Percentiles rank a stretch among this genome's conserved stretches.
Evolutionary conservation across 2,329 filamentous ascomycete species (phyloP).

Genomic region (Leptographium lundbergii): DNA sequence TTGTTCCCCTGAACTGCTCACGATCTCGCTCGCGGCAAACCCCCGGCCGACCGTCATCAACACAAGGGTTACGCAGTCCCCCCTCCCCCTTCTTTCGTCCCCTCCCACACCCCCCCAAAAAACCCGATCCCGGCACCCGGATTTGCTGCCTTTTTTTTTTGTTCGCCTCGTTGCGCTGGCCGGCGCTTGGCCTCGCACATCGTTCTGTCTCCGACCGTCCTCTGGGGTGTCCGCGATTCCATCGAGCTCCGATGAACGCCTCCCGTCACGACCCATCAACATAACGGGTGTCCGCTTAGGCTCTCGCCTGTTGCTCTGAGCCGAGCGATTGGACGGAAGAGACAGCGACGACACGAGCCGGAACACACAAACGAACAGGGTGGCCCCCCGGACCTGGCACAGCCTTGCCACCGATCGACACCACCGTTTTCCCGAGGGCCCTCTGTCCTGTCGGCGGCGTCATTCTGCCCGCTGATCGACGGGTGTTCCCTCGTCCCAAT

Average conservation of each 20-base stretch:
- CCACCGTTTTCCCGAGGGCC: background rate
- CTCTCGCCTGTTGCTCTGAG: background rate
- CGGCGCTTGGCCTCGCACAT: conserved; percentile 4
- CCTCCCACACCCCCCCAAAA: no score
- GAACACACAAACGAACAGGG: no score
- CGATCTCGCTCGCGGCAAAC: background rate
- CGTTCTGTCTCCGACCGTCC: background rate
- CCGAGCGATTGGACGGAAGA: background rate
- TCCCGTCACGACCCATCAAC: background rate
- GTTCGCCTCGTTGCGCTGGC: background rate
- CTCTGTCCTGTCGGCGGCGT: background rate
- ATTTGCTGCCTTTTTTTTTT: background rate
- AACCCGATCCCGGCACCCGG: no score
- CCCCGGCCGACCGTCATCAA: background rate
- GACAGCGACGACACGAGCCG: background rate
- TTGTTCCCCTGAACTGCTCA: background rate
- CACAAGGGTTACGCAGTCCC: background rate
- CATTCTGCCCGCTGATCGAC: background rate
- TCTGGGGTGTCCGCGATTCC: background rate
- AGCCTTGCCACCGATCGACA: background rate
- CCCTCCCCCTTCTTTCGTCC: no score
- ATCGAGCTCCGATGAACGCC: background rate
- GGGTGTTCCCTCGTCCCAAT: background rate
- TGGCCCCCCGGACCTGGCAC: background rate
- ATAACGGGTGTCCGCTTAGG: background rate